Evolutionary conservation across 1,284 basidiomycete species (phyloP).

Genomic region (Nidula niveotomentosa): DNA sequence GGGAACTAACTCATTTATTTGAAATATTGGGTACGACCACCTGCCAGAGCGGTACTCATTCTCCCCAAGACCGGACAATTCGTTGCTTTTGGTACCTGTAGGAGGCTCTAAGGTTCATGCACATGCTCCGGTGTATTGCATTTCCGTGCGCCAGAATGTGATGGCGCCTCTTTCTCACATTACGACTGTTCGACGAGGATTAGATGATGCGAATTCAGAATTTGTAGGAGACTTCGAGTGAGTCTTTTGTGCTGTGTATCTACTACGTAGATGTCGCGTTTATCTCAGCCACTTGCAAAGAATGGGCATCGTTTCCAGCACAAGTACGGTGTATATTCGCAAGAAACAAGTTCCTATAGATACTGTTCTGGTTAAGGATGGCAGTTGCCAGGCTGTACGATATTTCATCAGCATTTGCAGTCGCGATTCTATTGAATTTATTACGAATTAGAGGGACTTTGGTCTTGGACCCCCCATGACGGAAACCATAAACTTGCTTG

Average conservation of each 20-base stretch:
- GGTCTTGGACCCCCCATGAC: neutral
- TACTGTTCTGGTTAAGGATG: neutral
- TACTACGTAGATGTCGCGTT: neutral
- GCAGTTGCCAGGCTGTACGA: neutral
- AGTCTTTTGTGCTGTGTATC: neutral
- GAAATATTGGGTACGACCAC: no score
- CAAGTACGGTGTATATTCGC: neutral
- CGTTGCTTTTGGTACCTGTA: neutral
- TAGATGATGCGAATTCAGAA: neutral
- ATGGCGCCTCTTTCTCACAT: neutral
- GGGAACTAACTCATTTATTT: no score
- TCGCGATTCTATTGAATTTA: neutral
- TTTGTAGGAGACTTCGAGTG: neutral
- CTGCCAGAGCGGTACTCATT: neutral
- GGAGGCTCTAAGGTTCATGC: neutral
- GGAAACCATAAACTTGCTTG: neutral
- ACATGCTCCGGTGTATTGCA: neutral
- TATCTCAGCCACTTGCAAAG: neutral
- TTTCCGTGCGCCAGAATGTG: neutral
- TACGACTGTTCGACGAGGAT: neutral
- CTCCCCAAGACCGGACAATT: neutral
- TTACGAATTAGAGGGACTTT: neutral
- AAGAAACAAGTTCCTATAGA: neutral
- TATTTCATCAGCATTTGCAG: neutral
- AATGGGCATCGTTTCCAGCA: neutral